Conservation (phyloP, 139 green algal genomes). For the Haematococcus lacustris region DNA sequence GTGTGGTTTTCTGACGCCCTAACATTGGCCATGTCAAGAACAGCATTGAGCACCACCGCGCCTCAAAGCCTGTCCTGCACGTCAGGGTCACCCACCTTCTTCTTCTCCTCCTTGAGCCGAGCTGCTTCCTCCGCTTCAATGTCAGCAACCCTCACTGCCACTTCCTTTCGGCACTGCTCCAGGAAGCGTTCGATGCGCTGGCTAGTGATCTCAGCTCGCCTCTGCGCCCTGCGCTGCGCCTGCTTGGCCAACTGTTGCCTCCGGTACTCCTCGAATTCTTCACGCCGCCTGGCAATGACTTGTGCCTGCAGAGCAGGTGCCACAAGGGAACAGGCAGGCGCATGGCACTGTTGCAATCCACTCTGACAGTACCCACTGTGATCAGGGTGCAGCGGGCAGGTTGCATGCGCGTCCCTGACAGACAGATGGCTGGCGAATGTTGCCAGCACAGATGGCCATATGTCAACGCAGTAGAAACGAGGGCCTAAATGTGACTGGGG, state of each 20-base stretch:
- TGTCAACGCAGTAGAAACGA: background rate
- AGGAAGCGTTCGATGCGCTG: constrained; percentile 71
- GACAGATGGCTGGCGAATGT: background rate
- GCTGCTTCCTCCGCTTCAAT: constrained; percentile 48
- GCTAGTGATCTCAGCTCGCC: constrained; percentile 56
- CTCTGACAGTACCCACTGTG: no score
- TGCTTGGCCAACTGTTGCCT: constrained; percentile 44
- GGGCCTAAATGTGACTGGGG: background rate
- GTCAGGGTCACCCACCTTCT: background rate
- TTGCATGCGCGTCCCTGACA: background rate
- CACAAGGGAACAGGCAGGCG: background rate
- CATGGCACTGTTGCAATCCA: background rate
- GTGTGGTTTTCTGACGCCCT: background rate
- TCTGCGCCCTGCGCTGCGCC: constrained; percentile 39
- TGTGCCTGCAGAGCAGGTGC: constrained; percentile 29
- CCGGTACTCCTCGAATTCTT: constrained; percentile 74
- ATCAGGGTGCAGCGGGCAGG: background rate
- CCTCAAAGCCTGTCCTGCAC: background rate
- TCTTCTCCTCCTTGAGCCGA: constrained; percentile 23
- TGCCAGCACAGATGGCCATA: background rate
- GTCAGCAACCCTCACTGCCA: constrained; percentile 42
- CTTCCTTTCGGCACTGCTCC: constrained; percentile 47
- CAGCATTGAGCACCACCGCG: background rate
- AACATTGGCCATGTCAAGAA: background rate
- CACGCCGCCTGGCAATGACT: constrained; percentile 69